Conservation (phyloP, 192 early-diverging fungal genomes). For the Linnemannia schmuckeri region DNA sequence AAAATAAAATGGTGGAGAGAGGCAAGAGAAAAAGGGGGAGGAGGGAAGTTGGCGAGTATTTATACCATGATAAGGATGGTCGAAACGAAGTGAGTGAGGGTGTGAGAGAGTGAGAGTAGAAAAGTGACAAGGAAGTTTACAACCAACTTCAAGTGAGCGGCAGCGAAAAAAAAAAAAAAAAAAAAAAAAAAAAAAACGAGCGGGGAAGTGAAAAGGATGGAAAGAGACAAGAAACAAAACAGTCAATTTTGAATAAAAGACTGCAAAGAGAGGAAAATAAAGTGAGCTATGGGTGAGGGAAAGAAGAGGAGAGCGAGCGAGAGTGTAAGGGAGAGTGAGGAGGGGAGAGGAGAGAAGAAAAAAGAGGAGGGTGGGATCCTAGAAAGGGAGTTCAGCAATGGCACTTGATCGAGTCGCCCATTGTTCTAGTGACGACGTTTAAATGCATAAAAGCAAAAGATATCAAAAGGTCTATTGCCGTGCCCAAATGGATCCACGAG, state of each 20-base stretch:
- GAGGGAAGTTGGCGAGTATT: not conserved
- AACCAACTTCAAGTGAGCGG: too few relatives aligned
- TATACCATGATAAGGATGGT: not conserved
- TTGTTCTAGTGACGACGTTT: too few relatives aligned
- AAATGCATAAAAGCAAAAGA: too few relatives aligned
- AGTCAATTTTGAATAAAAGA: not conserved
- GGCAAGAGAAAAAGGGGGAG: not conserved
- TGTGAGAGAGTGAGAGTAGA: too few relatives aligned
- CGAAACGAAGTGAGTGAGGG: not conserved
- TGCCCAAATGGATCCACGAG: too few relatives aligned
- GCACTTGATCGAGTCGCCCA: too few relatives aligned
- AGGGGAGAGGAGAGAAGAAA: not conserved
- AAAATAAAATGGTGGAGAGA: too few relatives aligned
- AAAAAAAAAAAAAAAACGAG: too few relatives aligned
- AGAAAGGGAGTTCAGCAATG: not conserved
- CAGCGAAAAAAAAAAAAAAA: too few relatives aligned
- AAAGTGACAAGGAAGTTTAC: too few relatives aligned
- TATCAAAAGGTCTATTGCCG: too few relatives aligned
- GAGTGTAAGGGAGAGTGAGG: not conserved
- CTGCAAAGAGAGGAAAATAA: not conserved
- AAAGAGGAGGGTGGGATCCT: not conserved
- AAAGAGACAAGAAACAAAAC: not conserved
- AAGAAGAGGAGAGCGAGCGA: not conserved
- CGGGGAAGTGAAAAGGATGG: too few relatives aligned
- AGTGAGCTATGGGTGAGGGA: not conserved